Evolutionary conservation across 208 protist species (phyloP).

Genomic region (Spongospora subterranea): DNA sequence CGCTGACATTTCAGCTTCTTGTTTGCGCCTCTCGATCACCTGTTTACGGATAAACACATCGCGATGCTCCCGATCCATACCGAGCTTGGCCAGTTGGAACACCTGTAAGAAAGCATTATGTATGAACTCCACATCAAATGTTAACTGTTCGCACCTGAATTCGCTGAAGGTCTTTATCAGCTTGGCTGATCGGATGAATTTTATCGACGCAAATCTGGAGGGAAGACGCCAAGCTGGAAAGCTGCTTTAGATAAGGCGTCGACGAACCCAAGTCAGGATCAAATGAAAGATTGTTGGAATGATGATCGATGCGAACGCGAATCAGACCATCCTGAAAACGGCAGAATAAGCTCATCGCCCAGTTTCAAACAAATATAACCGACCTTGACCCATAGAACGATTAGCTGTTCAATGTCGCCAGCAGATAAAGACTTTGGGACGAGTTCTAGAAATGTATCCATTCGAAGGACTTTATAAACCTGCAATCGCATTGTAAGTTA

Average conservation of each 20-base stretch:
- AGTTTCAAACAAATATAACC: too few species aligned
- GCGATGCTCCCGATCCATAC: constrained; percentile 36
- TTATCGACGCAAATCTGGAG: constrained; percentile 47
- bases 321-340: neutral
- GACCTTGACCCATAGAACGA: constrained; percentile 29
- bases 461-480: constrained; percentile 12
- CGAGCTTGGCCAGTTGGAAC: constrained; percentile 38
- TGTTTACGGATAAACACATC: constrained; percentile 47
- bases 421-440: neutral
- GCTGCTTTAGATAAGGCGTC: neutral
- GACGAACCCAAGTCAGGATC: neutral
- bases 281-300: neutral
- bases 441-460: neutral
- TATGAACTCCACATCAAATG: neutral
- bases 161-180: constrained; percentile 34
- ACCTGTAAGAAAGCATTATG: neutral
- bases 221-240: neutral
- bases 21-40: constrained; percentile 52
- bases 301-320: constrained; percentile 53
- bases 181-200: constrained; percentile 14
- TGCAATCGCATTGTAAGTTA: too few species aligned
- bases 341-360: neutral
- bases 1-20: constrained; percentile 10
- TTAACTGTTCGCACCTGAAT: neutral
- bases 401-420: constrained; percentile 8